Evolutionary conservation across 2,329 filamentous ascomycete genomes (phyloP).

Genomic region (Fusarium nelsonii): DNA sequence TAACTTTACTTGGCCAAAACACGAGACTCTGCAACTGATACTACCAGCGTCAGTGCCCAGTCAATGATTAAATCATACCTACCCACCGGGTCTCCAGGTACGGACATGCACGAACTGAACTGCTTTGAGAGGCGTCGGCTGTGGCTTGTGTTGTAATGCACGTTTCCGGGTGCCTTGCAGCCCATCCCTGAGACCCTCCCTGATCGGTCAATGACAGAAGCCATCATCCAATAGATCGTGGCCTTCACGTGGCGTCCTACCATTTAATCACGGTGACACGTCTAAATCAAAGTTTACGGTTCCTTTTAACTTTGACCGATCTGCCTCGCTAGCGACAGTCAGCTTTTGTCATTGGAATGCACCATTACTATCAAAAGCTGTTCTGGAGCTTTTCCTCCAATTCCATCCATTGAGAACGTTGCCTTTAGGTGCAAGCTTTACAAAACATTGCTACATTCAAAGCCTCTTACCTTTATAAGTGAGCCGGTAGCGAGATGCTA

Average conservation of each 20-base stretch:
- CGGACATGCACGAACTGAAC: conserved; percentile 5
- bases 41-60: background rate
- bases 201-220: conserved; percentile 12
- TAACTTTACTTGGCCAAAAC: conserved; percentile 14
- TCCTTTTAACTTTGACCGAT: conserved; percentile 26
- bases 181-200: conserved; percentile 10
- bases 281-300: conserved; percentile 11
- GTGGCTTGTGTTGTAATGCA: conserved; percentile 38
- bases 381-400: conserved; percentile 4
- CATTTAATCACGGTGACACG: background rate
- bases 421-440: conserved; percentile 10
- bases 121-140: conserved; percentile 31
- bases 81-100: background rate
- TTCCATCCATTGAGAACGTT: conserved; percentile 9
- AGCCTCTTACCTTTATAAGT: conserved; percentile 14
- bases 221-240: conserved; percentile 14
- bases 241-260: background rate
- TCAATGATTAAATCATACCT: conserved; percentile 5
- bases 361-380: conserved; percentile 5
- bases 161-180: conserved; percentile 38
- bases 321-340: conserved; percentile 24
- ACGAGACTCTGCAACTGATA: conserved; percentile 2
- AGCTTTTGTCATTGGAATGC: conserved; percentile 29
- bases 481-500: background rate
- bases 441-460: conserved; percentile 6